Evolutionary conservation across 164 flowering plant genomes (phyloP).

Genomic region (Sextonia rubra): DNA sequence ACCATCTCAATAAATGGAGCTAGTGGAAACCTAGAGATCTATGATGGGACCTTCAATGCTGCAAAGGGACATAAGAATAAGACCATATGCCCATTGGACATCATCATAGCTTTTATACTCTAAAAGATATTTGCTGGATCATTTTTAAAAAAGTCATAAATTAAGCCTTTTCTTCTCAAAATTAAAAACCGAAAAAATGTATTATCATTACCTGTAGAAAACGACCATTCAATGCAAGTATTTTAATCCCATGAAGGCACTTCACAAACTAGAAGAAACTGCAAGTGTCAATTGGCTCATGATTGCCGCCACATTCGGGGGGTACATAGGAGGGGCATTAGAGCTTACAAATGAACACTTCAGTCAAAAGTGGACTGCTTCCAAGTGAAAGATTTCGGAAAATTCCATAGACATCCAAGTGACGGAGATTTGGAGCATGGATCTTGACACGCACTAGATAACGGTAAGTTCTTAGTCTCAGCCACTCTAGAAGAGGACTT

Average conservation of each 20-base stretch:
- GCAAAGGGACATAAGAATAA: too few species aligned
- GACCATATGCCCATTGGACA: too few species aligned
- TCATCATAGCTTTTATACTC: not conserved
- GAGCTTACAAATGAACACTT: conserved; percentile 42
- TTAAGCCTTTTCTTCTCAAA: not conserved
- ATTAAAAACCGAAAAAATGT: not conserved
- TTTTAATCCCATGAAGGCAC: conserved; percentile 51
- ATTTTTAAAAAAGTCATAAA: too few species aligned
- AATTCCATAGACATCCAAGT: conserved; percentile 59
- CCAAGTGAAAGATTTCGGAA: conserved; percentile 52
- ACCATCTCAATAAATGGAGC: not conserved
- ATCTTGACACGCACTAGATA: conserved; percentile 39
- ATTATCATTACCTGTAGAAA: conserved; percentile 56
- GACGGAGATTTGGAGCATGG: conserved; percentile 62
- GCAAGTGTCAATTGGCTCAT: not conserved
- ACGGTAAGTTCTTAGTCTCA: conserved; percentile 48
- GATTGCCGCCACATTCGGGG: conserved; percentile 20
- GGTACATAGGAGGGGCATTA: conserved; percentile 45
- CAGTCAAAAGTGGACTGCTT: conserved; percentile 44
- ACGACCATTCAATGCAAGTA: conserved; percentile 50
- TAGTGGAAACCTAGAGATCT: not conserved
- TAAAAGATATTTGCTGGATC: not conserved
- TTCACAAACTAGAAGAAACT: conserved; percentile 57
- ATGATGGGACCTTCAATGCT: not conserved
- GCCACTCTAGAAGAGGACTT: conserved; percentile 65